Conservation (phyloP, 345 rosid genomes). For the Acer campestre region DNA sequence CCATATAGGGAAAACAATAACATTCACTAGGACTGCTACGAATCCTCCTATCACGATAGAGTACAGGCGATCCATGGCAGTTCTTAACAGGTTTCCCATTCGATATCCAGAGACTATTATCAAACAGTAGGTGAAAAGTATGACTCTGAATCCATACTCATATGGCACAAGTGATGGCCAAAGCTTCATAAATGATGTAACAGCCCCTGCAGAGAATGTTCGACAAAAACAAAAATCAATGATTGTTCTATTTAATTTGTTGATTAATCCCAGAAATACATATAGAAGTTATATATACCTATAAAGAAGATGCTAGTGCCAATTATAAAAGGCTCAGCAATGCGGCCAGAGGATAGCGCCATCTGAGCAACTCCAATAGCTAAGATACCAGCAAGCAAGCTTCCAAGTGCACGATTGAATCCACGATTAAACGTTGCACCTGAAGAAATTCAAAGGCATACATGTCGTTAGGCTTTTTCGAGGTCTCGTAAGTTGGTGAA, state of each 20-base stretch:
- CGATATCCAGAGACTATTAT: conserved; percentile 64
- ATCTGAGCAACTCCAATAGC: conserved; percentile 49
- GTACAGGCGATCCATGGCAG: conserved; percentile 64
- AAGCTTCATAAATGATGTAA: conserved; percentile 62
- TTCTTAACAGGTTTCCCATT: conserved; percentile 60
- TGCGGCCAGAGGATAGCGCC: conserved; percentile 39
- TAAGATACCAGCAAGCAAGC: conserved; percentile 62
- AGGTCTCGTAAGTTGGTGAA: neutral
- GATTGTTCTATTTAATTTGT: neutral
- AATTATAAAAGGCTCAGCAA: conserved; percentile 60
- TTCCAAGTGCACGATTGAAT: conserved; percentile 69
- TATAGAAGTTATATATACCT: conserved; percentile 43
- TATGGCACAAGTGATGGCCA: conserved; percentile 70
- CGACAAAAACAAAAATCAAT: neutral
- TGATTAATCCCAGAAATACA: neutral
- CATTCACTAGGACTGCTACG: conserved; percentile 67
- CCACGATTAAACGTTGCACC: conserved; percentile 74
- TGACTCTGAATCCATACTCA: conserved; percentile 67
- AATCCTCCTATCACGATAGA: conserved; percentile 66
- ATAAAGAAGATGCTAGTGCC: conserved; percentile 62
- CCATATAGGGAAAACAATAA: conserved; percentile 61
- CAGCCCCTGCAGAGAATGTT: conserved; percentile 39
- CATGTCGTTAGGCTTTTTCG: neutral
- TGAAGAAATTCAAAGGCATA: conserved; percentile 18
- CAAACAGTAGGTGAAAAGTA: conserved; percentile 66